phyloP scores from a whole-genome alignment of 2,329 filamentous ascomycete genomes.

The Capronia epimyces region DNA sequence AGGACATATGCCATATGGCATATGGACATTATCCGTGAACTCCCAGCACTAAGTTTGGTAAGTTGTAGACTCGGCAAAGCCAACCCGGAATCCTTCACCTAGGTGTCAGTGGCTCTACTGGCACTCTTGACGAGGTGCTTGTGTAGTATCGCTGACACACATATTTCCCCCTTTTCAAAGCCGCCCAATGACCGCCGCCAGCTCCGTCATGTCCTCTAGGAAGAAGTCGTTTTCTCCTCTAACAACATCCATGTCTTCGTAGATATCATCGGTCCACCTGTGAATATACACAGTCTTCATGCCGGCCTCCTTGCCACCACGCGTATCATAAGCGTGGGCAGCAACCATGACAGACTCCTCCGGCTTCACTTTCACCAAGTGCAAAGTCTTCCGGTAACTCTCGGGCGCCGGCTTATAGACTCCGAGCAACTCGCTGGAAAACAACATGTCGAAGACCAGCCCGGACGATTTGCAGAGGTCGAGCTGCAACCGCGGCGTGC shows the following conservation, averaged over 20 bases:
- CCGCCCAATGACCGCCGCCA: not conserved
- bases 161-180: too few relatives aligned
- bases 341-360: slow-evolving; percentile 51
- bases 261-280: slow-evolving; percentile 50
- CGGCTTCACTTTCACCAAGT: slow-evolving; percentile 41
- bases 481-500: slow-evolving; percentile 51
- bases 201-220: slow-evolving; percentile 13
- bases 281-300: slow-evolving; percentile 51
- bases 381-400: slow-evolving; percentile 44
- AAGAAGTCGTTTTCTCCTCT: slow-evolving; percentile 41
- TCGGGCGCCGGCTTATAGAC: slow-evolving; percentile 46
- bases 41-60: too few relatives aligned
- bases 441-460: slow-evolving; percentile 48
- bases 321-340: slow-evolving; percentile 51
- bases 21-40: too few relatives aligned
- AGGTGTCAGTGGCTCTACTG: too few relatives aligned
- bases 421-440: slow-evolving; percentile 50
- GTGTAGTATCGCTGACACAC: too few relatives aligned
- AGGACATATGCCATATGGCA: too few relatives aligned
- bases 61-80: too few relatives aligned
- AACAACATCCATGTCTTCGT: slow-evolving; percentile 43
- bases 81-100: too few relatives aligned
- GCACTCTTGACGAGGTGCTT: too few relatives aligned
- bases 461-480: slow-evolving; percentile 47
- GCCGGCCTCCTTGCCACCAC: slow-evolving; percentile 46